Evolutionary conservation across 1,284 basidiomycete species (phyloP), one percentile per base, ranked within the genome.

Genomic region (Boletus smithii): DNA sequence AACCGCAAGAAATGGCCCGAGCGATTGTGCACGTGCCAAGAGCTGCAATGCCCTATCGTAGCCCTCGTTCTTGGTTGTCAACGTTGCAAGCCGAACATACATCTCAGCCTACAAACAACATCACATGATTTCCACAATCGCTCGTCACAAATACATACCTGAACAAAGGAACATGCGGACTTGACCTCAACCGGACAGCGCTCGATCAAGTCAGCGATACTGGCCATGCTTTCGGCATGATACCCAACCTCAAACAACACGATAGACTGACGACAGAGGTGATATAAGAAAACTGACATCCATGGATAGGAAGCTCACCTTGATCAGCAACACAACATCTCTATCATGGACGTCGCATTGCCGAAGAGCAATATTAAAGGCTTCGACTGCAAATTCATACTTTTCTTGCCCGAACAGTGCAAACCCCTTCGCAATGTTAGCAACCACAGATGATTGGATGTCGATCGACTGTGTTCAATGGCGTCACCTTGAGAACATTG

Each of bases 191-290:
- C 8, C n/a, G 39, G 30, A 33, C 50, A 42, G 6, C 26, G 34
- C 6, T 42, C 46, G 5, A 54, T 22, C 24, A 50, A 13, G 14
- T 42, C 46, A 24, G 46, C 6, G 3, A 51, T 20, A 27, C 46
- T 9, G 1, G 50, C 50, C 50, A 54, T 50, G 34, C 50, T 30
- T 31, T 51, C 51, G 1, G 50, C 50, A 38, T 54, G 51, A 34
- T 54, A 54, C n/a, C 23, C 14, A 6, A 50, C 34, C 9, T 51
- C 46, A 22, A 50, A 51, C 9, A 51, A 34, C 14, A 50, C 46
- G 4, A 49, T 50, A 17, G 30, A 49, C 50, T 51, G 18, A 20
- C 6, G 10, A 22, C 3, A 14, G 10, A 22, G 7, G 2, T 14
- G 18, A 18, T 20, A 24, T 37, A 20, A 37, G n/a, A 7, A n/a